phyloP scores from a whole-genome alignment of 1,284 basidiomycete genomes.

The Malassezia psittaci region DNA sequence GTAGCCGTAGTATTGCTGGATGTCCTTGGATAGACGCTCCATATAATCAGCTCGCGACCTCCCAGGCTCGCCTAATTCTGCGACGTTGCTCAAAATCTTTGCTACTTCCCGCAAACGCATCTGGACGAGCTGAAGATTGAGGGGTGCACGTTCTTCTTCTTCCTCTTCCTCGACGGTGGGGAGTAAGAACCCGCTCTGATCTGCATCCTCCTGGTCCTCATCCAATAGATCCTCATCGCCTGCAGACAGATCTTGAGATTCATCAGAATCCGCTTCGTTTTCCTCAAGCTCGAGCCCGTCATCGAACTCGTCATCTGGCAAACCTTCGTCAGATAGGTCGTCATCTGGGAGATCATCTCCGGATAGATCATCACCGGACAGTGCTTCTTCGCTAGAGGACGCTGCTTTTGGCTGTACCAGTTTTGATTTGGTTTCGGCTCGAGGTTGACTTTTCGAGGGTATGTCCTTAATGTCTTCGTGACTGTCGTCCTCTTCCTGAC shows the following conservation, averaged over 20 bases:
- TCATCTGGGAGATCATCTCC: slow-evolving; percentile 20
- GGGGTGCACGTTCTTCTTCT: slow-evolving; percentile 55
- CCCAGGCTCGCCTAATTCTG: slow-evolving; percentile 51
- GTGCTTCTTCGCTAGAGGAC: too few relatives aligned
- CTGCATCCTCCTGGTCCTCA: slow-evolving; percentile 54
- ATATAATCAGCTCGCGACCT: slow-evolving; percentile 71
- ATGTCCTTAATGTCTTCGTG: too few relatives aligned
- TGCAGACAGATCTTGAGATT: slow-evolving; percentile 11
- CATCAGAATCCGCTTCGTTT: slow-evolving; percentile 5
- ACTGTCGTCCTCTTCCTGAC: too few relatives aligned
- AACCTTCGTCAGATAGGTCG: slow-evolving; percentile 14
- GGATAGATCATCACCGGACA: too few relatives aligned
- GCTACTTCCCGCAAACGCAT: slow-evolving; percentile 79
- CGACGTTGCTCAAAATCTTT: slow-evolving; percentile 55
- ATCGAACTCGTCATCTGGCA: slow-evolving; percentile 8
- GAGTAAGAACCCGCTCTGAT: slow-evolving; percentile 60
- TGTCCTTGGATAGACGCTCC: slow-evolving; percentile 68
- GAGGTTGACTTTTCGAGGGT: too few relatives aligned
- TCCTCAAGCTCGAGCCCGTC: slow-evolving; percentile 47
- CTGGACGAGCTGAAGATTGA: slow-evolving; percentile 69
- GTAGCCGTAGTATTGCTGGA: slow-evolving; percentile 76
- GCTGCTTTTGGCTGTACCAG: too few relatives aligned
- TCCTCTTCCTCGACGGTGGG: slow-evolving; percentile 73
- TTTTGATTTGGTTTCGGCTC: too few relatives aligned
- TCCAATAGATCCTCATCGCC: slow-evolving; percentile 16